These are phyloP conservation scores for Tylopilus felleus DNA, from an alignment of 768 basidiomycete species.

Conservation along the genomic window DNA sequence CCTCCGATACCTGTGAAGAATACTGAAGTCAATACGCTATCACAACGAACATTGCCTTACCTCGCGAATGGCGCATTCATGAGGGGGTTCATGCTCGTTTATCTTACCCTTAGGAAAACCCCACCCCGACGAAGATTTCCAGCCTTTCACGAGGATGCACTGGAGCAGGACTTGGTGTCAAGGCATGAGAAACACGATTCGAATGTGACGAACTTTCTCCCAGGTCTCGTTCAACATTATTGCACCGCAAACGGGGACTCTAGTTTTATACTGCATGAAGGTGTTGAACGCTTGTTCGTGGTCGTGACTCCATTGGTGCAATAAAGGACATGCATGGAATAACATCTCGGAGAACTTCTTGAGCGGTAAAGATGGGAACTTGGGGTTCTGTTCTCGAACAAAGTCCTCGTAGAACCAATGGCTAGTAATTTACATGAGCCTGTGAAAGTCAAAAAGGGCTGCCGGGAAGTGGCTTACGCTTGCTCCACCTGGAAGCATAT, in stretches of 20 bases:
- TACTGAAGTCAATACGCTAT: conserved; percentile 7
- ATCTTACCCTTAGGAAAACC: conserved; percentile 99
- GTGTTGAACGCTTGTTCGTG: conserved; percentile 83
- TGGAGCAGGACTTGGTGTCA: conserved; percentile 30
- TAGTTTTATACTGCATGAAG: conserved; percentile 95
- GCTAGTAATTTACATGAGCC: conserved; percentile 39
- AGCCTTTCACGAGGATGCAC: conserved; percentile 98
- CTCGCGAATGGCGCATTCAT: conserved; percentile 87
- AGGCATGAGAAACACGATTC: conserved; percentile 8
- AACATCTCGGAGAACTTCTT: conserved; percentile 93
- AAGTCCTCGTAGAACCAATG: conserved; percentile 99
- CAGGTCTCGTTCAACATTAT: conserved; percentile 90
- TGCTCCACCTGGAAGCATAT: conserved; percentile 99
- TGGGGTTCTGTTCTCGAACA: conserved; percentile 85
- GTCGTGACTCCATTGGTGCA: conserved; percentile 79
- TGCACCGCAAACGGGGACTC: conserved; percentile 96
- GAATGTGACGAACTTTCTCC: conserved; percentile 70
- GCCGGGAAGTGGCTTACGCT: conserved; percentile 61
- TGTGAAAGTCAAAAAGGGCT: conserved; percentile 10
- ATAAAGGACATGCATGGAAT: conserved; percentile 79
- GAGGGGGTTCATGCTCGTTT: conserved; percentile 85
- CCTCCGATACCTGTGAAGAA: conserved; percentile 80
- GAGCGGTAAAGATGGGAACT: conserved; percentile 82
- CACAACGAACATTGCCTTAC: conserved; percentile 41
- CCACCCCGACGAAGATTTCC: conserved; percentile 97